Evolutionary conservation across 768 basidiomycete species (phyloP), one percentile per base, ranked within the genome.

Genomic region (Auriscalpium vulgare): DNA sequence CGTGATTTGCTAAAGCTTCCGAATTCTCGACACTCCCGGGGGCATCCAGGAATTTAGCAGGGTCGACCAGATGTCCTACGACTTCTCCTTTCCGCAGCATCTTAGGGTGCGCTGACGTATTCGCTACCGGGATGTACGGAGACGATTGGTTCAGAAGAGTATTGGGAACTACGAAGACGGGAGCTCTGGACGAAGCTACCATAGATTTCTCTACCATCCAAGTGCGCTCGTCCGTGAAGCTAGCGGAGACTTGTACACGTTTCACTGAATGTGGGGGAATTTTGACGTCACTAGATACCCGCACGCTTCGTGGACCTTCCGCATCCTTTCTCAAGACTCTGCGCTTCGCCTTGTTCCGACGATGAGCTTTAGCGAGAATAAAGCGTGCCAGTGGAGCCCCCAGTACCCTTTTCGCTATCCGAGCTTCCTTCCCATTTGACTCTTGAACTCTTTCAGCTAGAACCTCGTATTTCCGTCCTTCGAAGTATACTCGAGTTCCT

Each of bases 401-500:
- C 17, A 29, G 5, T 29, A 29, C 56, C 17, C 37, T 44, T 29
- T 23, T 51, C 51, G 50, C 51, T 47, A 10, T 11, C 21, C 23
- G 21, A 16, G 10, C 47, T 19, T 9, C 55, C 48, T 8, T 47
- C 53, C 21, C 49, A 19, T 34, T 54, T 54, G 47, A 50, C 10
- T 3, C 35, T 10, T 56, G 45, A 43, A 55, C 52, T 2, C 16
- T 8, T 5, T n/a, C 17, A 3, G 47, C 34, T 37, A 40, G 13
- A 35, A 1, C 40, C n/a, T n/a, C n/a, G n/a, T n/a, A n/a, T n/a
- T n/a, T n/a, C n/a, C n/a, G n/a, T n/a, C n/a, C n/a, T n/a, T 62
- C 65, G 47, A 68, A 67, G 0, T 13, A 6, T 1, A 68, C 16
- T 29, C 35, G 47, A 7, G 62, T 53, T 29, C 23, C 23, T 0